These are phyloP conservation scores for Lactifluus volemus DNA, from an alignment of 768 basidiomycete species.

Conservation along the genomic window DNA sequence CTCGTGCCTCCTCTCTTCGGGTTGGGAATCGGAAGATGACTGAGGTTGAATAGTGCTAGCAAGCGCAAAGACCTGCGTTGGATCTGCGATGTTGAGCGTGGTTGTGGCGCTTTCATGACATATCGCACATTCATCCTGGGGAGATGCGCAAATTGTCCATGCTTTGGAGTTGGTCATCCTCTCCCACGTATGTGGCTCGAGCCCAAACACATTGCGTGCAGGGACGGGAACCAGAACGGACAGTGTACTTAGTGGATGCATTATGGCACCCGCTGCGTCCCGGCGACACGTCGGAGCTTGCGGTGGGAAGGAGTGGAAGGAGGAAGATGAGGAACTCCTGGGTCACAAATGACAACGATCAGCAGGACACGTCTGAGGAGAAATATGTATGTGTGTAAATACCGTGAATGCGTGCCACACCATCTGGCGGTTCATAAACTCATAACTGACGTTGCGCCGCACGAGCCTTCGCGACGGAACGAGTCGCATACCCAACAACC, in stretches of 20 bases:
- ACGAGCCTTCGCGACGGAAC: constrained; percentile 60
- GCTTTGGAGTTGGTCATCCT: constrained; percentile 7
- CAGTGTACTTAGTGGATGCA: constrained; percentile 23
- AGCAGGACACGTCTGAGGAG: background rate
- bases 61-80: constrained; percentile 39
- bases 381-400: background rate
- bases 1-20: constrained; percentile 28
- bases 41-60: constrained; percentile 24
- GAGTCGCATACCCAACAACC: constrained; percentile 66
- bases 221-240: constrained; percentile 27
- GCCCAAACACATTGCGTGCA: constrained; percentile 24
- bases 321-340: constrained; percentile 95
- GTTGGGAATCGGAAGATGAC: constrained; percentile 20
- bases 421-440: constrained; percentile 99
- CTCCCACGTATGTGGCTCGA: background rate
- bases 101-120: constrained; percentile 73
- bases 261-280: constrained; percentile 23
- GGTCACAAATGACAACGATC: background rate
- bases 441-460: constrained; percentile 86
- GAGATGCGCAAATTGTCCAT: constrained; percentile 63
- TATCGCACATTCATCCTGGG: constrained; percentile 78
- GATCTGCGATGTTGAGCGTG: constrained; percentile 46
- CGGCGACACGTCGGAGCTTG: constrained; percentile 49
- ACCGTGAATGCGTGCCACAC: constrained; percentile 99
- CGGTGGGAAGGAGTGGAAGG: constrained; percentile 76